Evolutionary conservation across 371 early-diverging fungal species (phyloP).

Genomic region (Apophysomyces sp.): DNA sequence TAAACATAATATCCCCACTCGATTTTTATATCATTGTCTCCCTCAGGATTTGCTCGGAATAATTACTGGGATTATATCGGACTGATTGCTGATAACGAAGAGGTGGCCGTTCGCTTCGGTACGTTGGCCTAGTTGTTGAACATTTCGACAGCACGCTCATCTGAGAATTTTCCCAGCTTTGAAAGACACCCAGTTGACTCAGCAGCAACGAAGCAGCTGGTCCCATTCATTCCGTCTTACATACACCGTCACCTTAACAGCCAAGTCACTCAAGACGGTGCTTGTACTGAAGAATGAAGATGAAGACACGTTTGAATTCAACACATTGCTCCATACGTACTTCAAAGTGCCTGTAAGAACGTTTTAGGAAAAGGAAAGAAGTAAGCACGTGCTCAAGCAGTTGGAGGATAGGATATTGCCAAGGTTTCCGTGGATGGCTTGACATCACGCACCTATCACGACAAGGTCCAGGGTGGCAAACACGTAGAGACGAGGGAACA

Average conservation of each 20-base stretch:
- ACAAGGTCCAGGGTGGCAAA: slow-evolving; percentile 67
- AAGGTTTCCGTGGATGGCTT: slow-evolving; percentile 67
- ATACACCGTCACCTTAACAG: slow-evolving; percentile 80
- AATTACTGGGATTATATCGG: slow-evolving; percentile 67
- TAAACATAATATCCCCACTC: too few relatives aligned
- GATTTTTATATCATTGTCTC: too few relatives aligned
- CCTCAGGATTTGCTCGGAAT: slow-evolving; percentile 87
- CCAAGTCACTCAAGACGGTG: slow-evolving; percentile 64
- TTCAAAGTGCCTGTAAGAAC: slow-evolving; percentile 66
- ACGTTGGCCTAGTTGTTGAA: slow-evolving; percentile 9
- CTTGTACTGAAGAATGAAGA: slow-evolving; percentile 75
- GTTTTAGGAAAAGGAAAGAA: neutral
- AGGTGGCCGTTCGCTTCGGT: slow-evolving; percentile 69
- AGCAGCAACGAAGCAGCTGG: slow-evolving; percentile 58
- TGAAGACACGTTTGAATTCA: slow-evolving; percentile 73
- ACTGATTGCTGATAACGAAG: slow-evolving; percentile 53
- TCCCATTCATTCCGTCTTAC: slow-evolving; percentile 74
- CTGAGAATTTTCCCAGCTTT: slow-evolving; percentile 37
- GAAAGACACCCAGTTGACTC: slow-evolving; percentile 58
- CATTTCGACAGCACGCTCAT: neutral
- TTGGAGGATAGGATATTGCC: slow-evolving; percentile 50
- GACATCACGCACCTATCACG: slow-evolving; percentile 54
- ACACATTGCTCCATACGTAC: slow-evolving; percentile 91
- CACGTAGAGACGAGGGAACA: slow-evolving; percentile 37
- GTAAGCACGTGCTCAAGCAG: neutral